Evolutionary conservation across 2,329 filamentous ascomycete genomes (phyloP).

Genomic region (Botryosphaeria agaves): DNA sequence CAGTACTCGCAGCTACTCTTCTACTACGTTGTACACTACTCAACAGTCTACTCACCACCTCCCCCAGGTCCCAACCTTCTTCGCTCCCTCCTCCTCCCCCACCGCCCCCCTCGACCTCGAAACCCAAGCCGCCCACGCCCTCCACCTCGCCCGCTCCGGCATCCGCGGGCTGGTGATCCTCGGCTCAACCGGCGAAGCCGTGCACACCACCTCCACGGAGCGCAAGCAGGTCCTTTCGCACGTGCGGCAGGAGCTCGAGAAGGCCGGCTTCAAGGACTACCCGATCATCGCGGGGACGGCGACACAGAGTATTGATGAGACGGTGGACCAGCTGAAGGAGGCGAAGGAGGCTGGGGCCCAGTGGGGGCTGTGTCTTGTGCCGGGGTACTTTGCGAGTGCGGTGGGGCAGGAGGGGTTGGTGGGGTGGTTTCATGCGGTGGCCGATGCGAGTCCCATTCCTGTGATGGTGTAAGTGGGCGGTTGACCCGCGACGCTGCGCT

Average conservation of each 20-base stretch:
- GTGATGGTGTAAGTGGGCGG: conserved; percentile 35
- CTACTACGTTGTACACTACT: not conserved
- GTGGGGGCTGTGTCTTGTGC: conserved; percentile 45
- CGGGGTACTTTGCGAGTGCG: conserved; percentile 45
- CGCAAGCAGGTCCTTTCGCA: conserved; percentile 36
- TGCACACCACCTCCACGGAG: conserved; percentile 42
- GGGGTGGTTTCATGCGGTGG: conserved; percentile 44
- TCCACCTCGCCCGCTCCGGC: conserved; percentile 42
- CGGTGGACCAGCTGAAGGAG: conserved; percentile 37
- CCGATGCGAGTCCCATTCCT: conserved; percentile 40
- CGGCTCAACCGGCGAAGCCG: conserved; percentile 46
- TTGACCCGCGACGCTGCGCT: too few species aligned
- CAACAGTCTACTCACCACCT: conserved; percentile 1
- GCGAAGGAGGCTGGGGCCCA: conserved; percentile 40
- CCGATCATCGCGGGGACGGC: conserved; percentile 46
- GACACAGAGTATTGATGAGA: conserved; percentile 44
- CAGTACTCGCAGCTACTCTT: not conserved
- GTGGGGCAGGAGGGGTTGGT: conserved; percentile 40
- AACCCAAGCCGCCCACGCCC: conserved; percentile 38
- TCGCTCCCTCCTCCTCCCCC: conserved; percentile 29
- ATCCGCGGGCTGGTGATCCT: conserved; percentile 44
- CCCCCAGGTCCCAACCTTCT: conserved; percentile 41
- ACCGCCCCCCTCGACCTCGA: conserved; percentile 38
- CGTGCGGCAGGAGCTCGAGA: conserved; percentile 36
- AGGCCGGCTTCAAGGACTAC: conserved; percentile 38